Percentiles rank a stretch among this genome's conserved stretches.
Evolutionary conservation across 192 early-diverging fungal genomes (phyloP).

Genomic region (Backusella parvicylindrica): DNA sequence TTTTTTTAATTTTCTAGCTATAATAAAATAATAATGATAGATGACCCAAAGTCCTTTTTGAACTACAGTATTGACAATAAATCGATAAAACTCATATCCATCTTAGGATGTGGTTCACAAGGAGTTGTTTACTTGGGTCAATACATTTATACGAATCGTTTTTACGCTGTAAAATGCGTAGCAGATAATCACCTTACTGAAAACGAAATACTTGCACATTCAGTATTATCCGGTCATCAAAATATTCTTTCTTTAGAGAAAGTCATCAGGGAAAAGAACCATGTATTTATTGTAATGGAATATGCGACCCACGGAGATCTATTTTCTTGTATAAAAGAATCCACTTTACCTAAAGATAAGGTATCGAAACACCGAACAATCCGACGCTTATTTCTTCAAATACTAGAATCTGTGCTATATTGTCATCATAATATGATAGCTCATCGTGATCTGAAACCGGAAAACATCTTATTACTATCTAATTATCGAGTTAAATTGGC

Average conservation of each 20-base stretch:
- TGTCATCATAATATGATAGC: constrained; percentile 66
- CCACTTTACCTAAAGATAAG: constrained; percentile 46
- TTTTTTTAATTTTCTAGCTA: neutral
- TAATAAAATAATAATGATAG: neutral
- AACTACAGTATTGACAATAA: constrained; percentile 11
- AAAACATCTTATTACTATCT: constrained; percentile 73
- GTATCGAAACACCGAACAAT: constrained; percentile 66
- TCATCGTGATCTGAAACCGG: constrained; percentile 81
- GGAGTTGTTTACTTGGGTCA: constrained; percentile 72
- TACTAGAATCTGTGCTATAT: constrained; percentile 77
- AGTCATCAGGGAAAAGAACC: constrained; percentile 57
- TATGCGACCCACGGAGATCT: constrained; percentile 87
- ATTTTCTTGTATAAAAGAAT: constrained; percentile 84
- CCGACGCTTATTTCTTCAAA: constrained; percentile 77
- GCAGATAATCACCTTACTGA: constrained; percentile 59
- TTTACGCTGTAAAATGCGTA: constrained; percentile 74
- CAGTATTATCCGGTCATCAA: constrained; percentile 58
- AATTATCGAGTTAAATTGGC: constrained; percentile 69
- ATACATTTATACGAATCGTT: constrained; percentile 49
- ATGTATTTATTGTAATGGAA: constrained; percentile 67
- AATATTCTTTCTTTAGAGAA: constrained; percentile 69
- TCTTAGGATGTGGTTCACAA: constrained; percentile 74
- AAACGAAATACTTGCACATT: constrained; percentile 64
- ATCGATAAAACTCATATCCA: constrained; percentile 15
- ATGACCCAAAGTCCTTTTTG: constrained; percentile 15